phyloP scores from a whole-genome alignment of 2,329 filamentous ascomycete genomes.

The Triangularia verruculosa region DNA sequence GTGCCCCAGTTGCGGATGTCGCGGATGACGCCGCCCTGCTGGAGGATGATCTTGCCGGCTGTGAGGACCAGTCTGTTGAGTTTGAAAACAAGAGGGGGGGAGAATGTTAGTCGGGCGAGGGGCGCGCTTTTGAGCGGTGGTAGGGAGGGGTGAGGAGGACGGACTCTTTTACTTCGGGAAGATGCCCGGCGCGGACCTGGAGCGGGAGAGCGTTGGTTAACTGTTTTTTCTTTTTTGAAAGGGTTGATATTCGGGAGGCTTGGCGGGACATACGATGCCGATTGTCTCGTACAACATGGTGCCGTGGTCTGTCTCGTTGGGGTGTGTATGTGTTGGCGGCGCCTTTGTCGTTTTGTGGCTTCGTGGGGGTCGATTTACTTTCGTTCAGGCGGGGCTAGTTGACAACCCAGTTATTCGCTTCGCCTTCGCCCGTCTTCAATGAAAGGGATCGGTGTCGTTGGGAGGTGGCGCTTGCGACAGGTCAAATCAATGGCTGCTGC shows the following conservation, averaged over 20 bases:
- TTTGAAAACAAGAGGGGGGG: no score
- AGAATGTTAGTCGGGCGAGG: not conserved
- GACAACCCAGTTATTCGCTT: not conserved
- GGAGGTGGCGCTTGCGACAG: not conserved
- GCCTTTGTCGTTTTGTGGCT: not conserved
- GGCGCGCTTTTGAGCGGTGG: no score
- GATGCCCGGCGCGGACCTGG: slow-evolving; percentile 71
- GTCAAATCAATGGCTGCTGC: not conserved
- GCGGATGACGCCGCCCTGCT: slow-evolving; percentile 82
- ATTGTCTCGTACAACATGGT: slow-evolving; percentile 97
- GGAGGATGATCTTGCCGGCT: slow-evolving; percentile 77
- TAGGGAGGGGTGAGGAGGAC: slow-evolving; percentile 31
- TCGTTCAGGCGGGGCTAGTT: not conserved
- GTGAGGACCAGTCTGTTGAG: slow-evolving; percentile 75
- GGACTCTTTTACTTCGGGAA: slow-evolving; percentile 94
- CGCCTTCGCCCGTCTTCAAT: no score
- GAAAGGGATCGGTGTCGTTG: no score
- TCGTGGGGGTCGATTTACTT: not conserved
- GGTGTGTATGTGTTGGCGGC: not conserved
- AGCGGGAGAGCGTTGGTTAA: not conserved
- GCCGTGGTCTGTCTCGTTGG: not conserved
- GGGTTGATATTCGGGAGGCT: not conserved
- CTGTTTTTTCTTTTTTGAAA: no score
- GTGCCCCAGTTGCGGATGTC: slow-evolving; percentile 94
- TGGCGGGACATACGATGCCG: slow-evolving; percentile 71